A percentile compares a stretch with the other conserved stretches of the same genome.
Conservation (phyloP, 345 rosid species). For the thale cress (Arabidopsis thaliana) region TAIR10.1 NC_003076.8:7796001-7796500, state of each 20-base stretch:
- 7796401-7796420: background rate
- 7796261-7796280: slow-evolving; percentile 24
- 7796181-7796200: slow-evolving; percentile 7
- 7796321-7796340: slow-evolving; percentile 9
- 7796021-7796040: slow-evolving; percentile 28
- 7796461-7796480: background rate
- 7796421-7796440: slow-evolving; percentile 19
- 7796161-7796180: slow-evolving; percentile 4
- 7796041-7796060: slow-evolving; percentile 16
- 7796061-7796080: background rate
- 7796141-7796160: slow-evolving; percentile 39
- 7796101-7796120: slow-evolving; percentile 46
- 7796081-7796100: slow-evolving; percentile 29
- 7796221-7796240: slow-evolving; percentile 45
- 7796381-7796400: slow-evolving; percentile 22
- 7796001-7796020: background rate
- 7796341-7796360: background rate
- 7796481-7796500: too few species aligned
- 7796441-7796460: slow-evolving; percentile 32
- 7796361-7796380: background rate
- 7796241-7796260: slow-evolving; percentile 54
- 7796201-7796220: slow-evolving; percentile 16
- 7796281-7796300: slow-evolving; percentile 29
- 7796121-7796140: slow-evolving; percentile 28
- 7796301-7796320: slow-evolving; percentile 44